Base-by-base conservation (phyloP, 176 grass and related monocot species). In the Oryza meyeriana region DNA sequence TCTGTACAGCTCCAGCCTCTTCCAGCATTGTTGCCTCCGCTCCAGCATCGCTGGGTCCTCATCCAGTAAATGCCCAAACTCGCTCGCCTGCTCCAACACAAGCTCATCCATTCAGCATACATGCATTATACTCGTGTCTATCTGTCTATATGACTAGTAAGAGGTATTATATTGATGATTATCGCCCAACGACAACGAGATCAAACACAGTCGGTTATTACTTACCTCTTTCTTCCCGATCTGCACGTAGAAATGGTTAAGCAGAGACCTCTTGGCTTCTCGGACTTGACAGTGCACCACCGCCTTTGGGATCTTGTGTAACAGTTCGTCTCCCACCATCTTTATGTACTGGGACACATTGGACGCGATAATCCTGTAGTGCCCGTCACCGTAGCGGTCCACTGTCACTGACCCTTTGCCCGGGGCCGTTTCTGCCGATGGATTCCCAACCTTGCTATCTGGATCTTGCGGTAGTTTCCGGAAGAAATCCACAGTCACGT, bases 401-500 rank as follows among this genome's bases (percentile, higher is more conserved):
- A 91, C 30, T 1, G 80, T 69, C 50, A 22, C 50, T 55, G 42
- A 45, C 0, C 35, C 35, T 36, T 36, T 36, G 35, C 5, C 35
- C 35, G 39, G 39, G 0, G 86, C 4, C 11, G 83, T 25, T 48
- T 90, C 71, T 9, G 40, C 35, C 4, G 75, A 32, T 45, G 76
- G 64, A 45, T 83, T 83, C 30, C 71, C 47, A 18, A 34, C 80
- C 16, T 65, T 81, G 40, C 50, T 47, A 55, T 75, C 74, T 42
- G 64, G 41, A 28, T 94, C 92, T 12, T 91, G 92, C 29, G 87
- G 92, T 42, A 89, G 92, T 66, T 64, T 92, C 62, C 92, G 81
- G 74, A 94, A 94, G 81, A 94, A 94, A 0, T 94, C 92, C 34
- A 89, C 92, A 12, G 92, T 94, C 55, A 89, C 41, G 42, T 92